Evolutionary conservation across 1,284 basidiomycete species (phyloP).

Genomic region (Anthracocystis panici-leucophaei): DNA sequence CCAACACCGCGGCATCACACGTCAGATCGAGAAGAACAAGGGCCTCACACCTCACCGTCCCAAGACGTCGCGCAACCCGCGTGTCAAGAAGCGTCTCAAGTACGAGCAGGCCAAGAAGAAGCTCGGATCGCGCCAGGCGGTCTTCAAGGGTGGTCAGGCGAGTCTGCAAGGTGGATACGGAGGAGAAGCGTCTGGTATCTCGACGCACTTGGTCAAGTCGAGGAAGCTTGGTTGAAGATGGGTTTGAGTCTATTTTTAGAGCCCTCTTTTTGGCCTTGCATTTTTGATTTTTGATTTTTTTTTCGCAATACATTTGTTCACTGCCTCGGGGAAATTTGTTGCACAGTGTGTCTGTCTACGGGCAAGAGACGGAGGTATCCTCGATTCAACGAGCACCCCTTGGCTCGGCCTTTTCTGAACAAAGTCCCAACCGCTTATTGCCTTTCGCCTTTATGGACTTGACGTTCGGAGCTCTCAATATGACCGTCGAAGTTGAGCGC

Average conservation of each 20-base stretch:
- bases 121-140: conserved; percentile 60
- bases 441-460: too few species aligned
- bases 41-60: conserved; percentile 65
- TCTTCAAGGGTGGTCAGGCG: conserved; percentile 68
- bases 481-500: too few species aligned
- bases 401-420: too few species aligned
- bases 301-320: neutral
- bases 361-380: too few species aligned
- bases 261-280: conserved; percentile 10
- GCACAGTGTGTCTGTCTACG: too few species aligned
- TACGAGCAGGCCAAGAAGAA: conserved; percentile 69
- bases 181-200: conserved; percentile 68
- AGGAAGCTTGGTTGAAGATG: conserved; percentile 57
- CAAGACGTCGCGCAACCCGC: conserved; percentile 66
- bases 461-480: too few species aligned
- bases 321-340: neutral
- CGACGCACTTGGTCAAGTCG: conserved; percentile 65
- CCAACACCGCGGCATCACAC: conserved; percentile 65
- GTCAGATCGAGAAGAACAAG: conserved; percentile 68
- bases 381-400: too few species aligned
- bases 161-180: conserved; percentile 65
- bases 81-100: conserved; percentile 68
- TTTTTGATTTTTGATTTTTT: conserved; percentile 12
- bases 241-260: conserved; percentile 9
- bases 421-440: too few species aligned